These are phyloP conservation scores for Luffa acutangula DNA, from an alignment of 306 rosid species.

Conservation along the genomic window DNA sequence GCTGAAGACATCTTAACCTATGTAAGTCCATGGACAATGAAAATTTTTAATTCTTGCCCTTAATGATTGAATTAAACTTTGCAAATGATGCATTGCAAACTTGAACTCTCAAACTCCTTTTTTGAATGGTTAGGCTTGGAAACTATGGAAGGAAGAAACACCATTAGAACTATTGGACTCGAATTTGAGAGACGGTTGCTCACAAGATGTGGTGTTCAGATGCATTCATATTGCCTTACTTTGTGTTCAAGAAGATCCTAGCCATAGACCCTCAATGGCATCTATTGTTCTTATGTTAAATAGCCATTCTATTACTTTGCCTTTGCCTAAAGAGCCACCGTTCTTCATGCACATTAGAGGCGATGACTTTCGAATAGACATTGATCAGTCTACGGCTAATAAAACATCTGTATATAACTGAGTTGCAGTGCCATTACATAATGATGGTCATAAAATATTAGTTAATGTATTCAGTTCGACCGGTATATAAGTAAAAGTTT, in stretches of 20 bases:
- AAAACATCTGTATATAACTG: too few relatives aligned
- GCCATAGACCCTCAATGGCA: constrained; percentile 19
- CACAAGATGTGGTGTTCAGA: constrained; percentile 13
- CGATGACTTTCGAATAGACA: too few relatives aligned
- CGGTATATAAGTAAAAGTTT: too few relatives aligned
- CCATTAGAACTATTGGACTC: constrained; percentile 11
- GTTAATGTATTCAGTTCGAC: too few relatives aligned
- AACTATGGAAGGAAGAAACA: constrained; percentile 16
- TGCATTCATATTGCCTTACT: constrained; percentile 23
- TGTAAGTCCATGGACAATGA: background rate
- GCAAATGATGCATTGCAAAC: background rate
- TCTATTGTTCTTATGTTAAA: constrained; percentile 16
- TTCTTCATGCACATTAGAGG: background rate
- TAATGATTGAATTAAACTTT: background rate
- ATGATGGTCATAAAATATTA: too few relatives aligned
- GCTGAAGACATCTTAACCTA: constrained; percentile 2
- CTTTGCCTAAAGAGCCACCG: background rate
- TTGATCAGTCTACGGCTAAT: too few relatives aligned
- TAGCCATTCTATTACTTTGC: background rate
- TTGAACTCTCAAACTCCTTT: background rate
- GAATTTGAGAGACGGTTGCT: background rate
- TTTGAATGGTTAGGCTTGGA: constrained; percentile 19
- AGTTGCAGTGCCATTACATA: too few relatives aligned
- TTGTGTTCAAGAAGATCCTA: constrained; percentile 23
- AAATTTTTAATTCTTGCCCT: background rate